Percentiles rank a stretch among this genome's conserved stretches.
phyloP scores from a whole-genome alignment of 805 yeast species.

The Priceomyces carsonii region DNA sequence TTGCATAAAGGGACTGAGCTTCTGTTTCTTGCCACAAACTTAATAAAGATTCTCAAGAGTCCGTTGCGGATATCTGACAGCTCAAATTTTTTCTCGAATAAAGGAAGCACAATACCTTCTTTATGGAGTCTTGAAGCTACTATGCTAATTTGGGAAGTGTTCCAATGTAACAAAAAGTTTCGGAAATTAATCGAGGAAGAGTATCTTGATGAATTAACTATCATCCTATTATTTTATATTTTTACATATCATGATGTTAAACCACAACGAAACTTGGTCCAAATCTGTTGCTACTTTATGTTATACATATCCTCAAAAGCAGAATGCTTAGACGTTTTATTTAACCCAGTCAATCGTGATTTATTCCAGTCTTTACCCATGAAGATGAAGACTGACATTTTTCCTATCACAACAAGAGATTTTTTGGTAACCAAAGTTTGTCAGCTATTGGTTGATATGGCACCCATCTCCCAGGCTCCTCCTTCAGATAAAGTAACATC shows the following conservation, averaged over 20 bases:
- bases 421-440: slow-evolving; percentile 57
- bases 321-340: slow-evolving; percentile 35
- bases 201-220: slow-evolving; percentile 53
- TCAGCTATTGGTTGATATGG: slow-evolving; percentile 27
- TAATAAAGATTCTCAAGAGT: slow-evolving; percentile 47
- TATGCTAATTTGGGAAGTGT: slow-evolving; percentile 71
- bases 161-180: slow-evolving; percentile 68
- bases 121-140: slow-evolving; percentile 60
- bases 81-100: slow-evolving; percentile 9
- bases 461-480: slow-evolving; percentile 11
- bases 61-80: slow-evolving; percentile 38
- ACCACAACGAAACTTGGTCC: slow-evolving; percentile 42
- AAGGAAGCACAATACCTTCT: slow-evolving; percentile 24
- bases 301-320: slow-evolving; percentile 50
- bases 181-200: slow-evolving; percentile 38
- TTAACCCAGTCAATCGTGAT: slow-evolving; percentile 45
- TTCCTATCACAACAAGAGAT: slow-evolving; percentile 60
- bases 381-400: slow-evolving; percentile 44
- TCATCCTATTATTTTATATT: slow-evolving; percentile 59
- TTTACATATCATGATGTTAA: slow-evolving; percentile 45
- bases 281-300: slow-evolving; percentile 53
- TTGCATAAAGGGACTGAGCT: slow-evolving; percentile 58
- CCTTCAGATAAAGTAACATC: slow-evolving; percentile 27
- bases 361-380: slow-evolving; percentile 56
- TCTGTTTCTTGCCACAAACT: slow-evolving; percentile 45